Conservation (phyloP, 73 alveolate genomes). For the Effrenium voratum region DNA sequence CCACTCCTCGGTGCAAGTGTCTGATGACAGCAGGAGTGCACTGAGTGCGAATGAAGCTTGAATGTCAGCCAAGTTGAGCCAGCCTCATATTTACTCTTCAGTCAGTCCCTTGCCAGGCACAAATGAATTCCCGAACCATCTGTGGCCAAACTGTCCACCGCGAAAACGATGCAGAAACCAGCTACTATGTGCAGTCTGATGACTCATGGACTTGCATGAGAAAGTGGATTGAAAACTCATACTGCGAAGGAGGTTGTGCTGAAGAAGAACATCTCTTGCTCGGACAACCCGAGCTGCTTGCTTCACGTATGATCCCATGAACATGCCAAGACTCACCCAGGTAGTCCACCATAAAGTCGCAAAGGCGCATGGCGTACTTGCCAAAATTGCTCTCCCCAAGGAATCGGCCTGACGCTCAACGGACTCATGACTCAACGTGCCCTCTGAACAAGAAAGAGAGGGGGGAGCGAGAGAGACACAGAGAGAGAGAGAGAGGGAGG, state of each 20-base stretch:
- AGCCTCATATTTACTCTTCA: not conserved
- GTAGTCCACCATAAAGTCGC: slow-evolving; percentile 93
- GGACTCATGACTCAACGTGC: not conserved
- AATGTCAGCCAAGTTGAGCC: not conserved
- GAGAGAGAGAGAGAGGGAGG: not conserved
- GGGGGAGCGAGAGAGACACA: not conserved
- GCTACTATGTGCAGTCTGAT: not conserved
- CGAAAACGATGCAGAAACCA: not conserved
- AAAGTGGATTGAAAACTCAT: not conserved
- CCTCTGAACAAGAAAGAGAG: not conserved
- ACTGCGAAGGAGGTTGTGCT: not conserved
- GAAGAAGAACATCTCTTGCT: too few species aligned
- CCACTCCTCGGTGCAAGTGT: slow-evolving; percentile 50
- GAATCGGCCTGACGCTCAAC: slow-evolving; percentile 51
- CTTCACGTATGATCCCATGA: not conserved
- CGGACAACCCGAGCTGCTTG: not conserved
- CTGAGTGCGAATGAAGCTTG: not conserved
- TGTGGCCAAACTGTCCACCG: not conserved
- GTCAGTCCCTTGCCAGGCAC: not conserved
- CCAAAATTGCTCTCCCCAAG: slow-evolving; percentile 91
- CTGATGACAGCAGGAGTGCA: not conserved
- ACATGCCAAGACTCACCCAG: slow-evolving; percentile 9
- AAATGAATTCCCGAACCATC: too few species aligned
- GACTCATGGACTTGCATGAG: not conserved
- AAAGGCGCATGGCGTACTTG: slow-evolving; percentile 85